Conservation (phyloP, 768 basidiomycete species). For the Russula virescens region DNA sequence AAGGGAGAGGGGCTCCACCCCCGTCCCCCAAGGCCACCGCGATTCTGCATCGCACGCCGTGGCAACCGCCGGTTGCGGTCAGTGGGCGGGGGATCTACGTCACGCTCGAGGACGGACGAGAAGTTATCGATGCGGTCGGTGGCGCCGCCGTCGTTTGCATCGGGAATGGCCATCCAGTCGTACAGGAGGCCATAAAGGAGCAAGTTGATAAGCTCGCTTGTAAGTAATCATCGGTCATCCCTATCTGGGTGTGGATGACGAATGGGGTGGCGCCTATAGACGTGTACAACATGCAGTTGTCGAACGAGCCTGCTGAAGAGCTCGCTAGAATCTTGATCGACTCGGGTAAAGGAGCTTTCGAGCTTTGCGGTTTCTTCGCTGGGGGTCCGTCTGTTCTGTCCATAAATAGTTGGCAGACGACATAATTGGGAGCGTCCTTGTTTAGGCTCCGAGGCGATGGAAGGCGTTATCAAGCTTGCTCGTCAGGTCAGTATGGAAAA, state of each 20-base stretch:
- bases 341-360: conserved; percentile 69
- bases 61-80: conserved; percentile 65
- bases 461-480: conserved; percentile 75
- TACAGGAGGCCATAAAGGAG: conserved; percentile 68
- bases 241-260: not conserved
- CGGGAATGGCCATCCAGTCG: conserved; percentile 67
- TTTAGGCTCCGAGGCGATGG: conserved; percentile 85
- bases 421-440: not conserved
- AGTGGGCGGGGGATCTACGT: conserved; percentile 65
- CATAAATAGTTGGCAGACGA: not conserved
- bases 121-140: conserved; percentile 73
- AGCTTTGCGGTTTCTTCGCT: conserved; percentile 61
- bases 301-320: conserved; percentile 75
- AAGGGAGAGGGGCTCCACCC: conserved; percentile 4
- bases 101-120: conserved; percentile 61
- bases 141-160: conserved; percentile 82
- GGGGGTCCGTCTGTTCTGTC: conserved; percentile 47
- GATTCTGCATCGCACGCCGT: conserved; percentile 51
- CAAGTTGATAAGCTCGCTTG: conserved; percentile 76
- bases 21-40: conserved; percentile 17
- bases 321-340: conserved; percentile 62
- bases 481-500: conserved; percentile 49
- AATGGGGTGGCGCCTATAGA: conserved; percentile 38
- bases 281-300: conserved; percentile 82
- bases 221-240: conserved; percentile 35